These are phyloP conservation scores for Arxiozyma telluris DNA, from an alignment of 1,139 yeast species.

Conservation along the genomic window DNA sequence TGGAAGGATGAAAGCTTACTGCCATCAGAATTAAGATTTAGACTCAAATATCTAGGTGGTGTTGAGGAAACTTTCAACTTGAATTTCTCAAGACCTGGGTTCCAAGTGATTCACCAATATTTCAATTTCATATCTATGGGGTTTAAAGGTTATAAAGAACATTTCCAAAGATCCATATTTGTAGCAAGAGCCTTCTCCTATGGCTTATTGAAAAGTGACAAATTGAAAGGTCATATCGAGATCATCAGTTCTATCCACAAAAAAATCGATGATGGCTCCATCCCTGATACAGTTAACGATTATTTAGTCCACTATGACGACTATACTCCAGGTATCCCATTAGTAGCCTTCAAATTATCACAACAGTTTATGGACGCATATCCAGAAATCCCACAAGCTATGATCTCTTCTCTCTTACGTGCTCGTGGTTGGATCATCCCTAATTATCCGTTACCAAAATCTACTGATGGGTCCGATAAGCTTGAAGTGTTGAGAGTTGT, in stretches of 20 bases:
- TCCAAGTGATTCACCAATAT: constrained; percentile 83
- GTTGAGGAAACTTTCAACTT: constrained; percentile 78
- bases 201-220: constrained; percentile 34
- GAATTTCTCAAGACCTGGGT: constrained; percentile 89
- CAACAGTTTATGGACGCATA: constrained; percentile 46
- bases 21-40: constrained; percentile 66
- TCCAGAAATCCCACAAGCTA: constrained; percentile 81
- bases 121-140: constrained; percentile 69
- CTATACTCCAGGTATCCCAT: constrained; percentile 76
- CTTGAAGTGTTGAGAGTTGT: constrained; percentile 77
- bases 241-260: constrained; percentile 75
- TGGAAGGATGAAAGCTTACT: constrained; percentile 61
- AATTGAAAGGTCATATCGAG: constrained; percentile 57
- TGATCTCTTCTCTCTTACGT: constrained; percentile 64
- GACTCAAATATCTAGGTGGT: constrained; percentile 80
- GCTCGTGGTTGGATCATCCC: constrained; percentile 84
- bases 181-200: constrained; percentile 25
- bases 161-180: constrained; percentile 51
- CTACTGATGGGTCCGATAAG: constrained; percentile 32
- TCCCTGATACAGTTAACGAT: constrained; percentile 15
- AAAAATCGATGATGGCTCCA: constrained; percentile 23
- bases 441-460: constrained; percentile 75
- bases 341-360: constrained; percentile 74
- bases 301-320: constrained; percentile 19
- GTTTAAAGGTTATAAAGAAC: constrained; percentile 53